phyloP scores from a whole-genome alignment of 768 basidiomycete species.

The Leccinellum rugosiceps region DNA sequence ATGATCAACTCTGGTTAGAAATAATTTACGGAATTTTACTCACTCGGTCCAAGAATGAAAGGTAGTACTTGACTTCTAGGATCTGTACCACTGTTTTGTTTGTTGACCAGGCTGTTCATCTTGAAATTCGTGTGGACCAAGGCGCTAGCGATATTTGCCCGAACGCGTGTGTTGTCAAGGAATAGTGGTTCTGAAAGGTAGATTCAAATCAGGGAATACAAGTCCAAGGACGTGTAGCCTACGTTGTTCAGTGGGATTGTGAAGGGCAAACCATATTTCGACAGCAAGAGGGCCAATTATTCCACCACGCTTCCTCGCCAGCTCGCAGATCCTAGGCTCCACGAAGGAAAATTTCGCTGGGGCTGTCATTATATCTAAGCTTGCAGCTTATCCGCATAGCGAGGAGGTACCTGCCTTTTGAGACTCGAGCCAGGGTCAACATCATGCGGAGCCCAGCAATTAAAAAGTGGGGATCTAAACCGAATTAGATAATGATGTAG shows the following conservation, averaged over 20 bases:
- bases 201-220: not conserved
- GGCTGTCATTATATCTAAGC: too few relatives aligned
- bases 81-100: not conserved
- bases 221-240: not conserved
- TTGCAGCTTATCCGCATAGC: too few relatives aligned
- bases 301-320: slow-evolving; percentile 6
- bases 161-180: slow-evolving; percentile 4
- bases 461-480: slow-evolving; percentile 8
- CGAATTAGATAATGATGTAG: not conserved
- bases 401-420: slow-evolving; percentile 6
- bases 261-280: slow-evolving; percentile 17
- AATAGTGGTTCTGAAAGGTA: slow-evolving; percentile 5
- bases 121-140: slow-evolving; percentile 7
- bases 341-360: slow-evolving; percentile 3
- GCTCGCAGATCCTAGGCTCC: slow-evolving; percentile 10
- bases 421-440: slow-evolving; percentile 12
- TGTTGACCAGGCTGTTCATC: not conserved
- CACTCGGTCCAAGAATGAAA: slow-evolving; percentile 19
- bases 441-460: slow-evolving; percentile 20
- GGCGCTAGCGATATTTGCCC: slow-evolving; percentile 17
- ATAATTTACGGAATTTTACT: not conserved
- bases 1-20: not conserved
- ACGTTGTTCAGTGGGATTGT: slow-evolving; percentile 5
- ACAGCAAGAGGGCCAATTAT: slow-evolving; percentile 21
- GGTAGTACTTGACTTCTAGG: not conserved